phyloP scores from a whole-genome alignment of 805 yeast species.

The Suhomyces pyralidae region DNA sequence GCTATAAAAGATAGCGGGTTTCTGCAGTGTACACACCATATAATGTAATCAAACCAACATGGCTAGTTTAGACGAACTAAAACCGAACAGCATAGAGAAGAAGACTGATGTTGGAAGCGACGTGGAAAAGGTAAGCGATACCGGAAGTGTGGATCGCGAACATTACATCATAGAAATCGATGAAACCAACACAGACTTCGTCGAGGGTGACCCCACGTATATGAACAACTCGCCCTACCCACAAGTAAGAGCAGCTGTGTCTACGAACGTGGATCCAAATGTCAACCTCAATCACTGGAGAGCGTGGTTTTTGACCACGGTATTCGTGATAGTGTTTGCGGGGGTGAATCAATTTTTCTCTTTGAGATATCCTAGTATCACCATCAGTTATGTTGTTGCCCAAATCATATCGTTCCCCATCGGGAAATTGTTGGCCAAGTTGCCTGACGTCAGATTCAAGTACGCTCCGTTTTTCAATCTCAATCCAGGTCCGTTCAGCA shows the following conservation, averaged over 20 bases:
- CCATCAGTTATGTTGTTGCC: slow-evolving; percentile 23
- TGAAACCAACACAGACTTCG: slow-evolving; percentile 8
- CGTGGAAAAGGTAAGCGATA: slow-evolving; percentile 6
- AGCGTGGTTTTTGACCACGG: slow-evolving; percentile 18
- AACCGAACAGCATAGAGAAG: neutral
- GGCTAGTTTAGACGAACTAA: neutral
- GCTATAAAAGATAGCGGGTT: neutral
- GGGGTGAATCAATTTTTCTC: slow-evolving; percentile 26
- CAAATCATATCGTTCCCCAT: slow-evolving; percentile 23
- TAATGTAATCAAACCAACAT: neutral
- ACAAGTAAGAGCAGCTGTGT: slow-evolving; percentile 23
- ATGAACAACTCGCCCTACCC: slow-evolving; percentile 20
- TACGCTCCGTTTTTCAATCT: slow-evolving; percentile 16
- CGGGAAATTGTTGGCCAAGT: slow-evolving; percentile 16
- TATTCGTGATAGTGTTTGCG: slow-evolving; percentile 22
- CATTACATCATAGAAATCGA: slow-evolving; percentile 10
- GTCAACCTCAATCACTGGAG: slow-evolving; percentile 19
- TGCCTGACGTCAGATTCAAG: slow-evolving; percentile 10
- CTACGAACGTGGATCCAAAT: slow-evolving; percentile 14
- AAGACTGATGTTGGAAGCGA: slow-evolving; percentile 2
- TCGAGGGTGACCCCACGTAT: slow-evolving; percentile 14
- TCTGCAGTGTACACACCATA: neutral
- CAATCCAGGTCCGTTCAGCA: slow-evolving; percentile 20
- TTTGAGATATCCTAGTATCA: slow-evolving; percentile 23
- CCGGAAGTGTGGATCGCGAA: slow-evolving; percentile 10